phyloP scores from a whole-genome alignment of 2,329 filamentous ascomycete species.

The Aureobasidium uvarum region DNA sequence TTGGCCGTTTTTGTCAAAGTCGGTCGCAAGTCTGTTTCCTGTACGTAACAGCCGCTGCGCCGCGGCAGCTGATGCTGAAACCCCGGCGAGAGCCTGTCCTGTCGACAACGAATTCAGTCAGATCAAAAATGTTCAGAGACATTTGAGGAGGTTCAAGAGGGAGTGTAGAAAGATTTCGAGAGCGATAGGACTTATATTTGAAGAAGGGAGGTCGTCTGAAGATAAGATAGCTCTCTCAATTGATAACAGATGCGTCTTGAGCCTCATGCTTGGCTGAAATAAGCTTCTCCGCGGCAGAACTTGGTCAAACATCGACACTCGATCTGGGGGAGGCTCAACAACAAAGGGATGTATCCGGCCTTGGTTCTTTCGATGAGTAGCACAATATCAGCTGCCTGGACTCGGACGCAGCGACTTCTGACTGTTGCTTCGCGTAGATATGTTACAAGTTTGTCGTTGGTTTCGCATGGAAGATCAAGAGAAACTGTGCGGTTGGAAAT shows the following conservation, averaged over 20 bases:
- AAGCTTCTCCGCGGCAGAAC: conserved; percentile 24
- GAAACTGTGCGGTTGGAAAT: not conserved
- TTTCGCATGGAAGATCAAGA: not conserved
- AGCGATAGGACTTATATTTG: conserved; percentile 14
- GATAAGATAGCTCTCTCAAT: conserved; percentile 14
- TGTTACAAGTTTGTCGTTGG: not conserved
- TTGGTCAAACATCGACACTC: not conserved
- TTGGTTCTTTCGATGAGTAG: not conserved
- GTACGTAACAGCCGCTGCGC: conserved; percentile 25
- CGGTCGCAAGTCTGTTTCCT: not conserved
- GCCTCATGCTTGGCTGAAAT: conserved; percentile 7
- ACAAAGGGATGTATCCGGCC: not conserved
- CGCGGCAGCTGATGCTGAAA: not conserved
- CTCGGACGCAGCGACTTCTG: not conserved
- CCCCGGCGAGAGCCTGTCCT: not conserved
- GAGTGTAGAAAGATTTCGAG: not conserved
- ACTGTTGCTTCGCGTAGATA: too few species aligned
- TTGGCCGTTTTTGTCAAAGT: conserved; percentile 21
- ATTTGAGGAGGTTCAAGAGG: not conserved
- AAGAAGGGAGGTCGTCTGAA: conserved; percentile 17
- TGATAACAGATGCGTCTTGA: conserved; percentile 21
- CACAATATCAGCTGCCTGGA: not conserved
- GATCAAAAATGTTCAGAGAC: not conserved
- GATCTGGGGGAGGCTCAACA: conserved; percentile 3
- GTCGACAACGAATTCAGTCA: not conserved